Evolutionary conservation across 768 basidiomycete genomes (phyloP), one percentile per base, ranked within the genome.

Genomic region (Rhizopogon sp.): DNA sequence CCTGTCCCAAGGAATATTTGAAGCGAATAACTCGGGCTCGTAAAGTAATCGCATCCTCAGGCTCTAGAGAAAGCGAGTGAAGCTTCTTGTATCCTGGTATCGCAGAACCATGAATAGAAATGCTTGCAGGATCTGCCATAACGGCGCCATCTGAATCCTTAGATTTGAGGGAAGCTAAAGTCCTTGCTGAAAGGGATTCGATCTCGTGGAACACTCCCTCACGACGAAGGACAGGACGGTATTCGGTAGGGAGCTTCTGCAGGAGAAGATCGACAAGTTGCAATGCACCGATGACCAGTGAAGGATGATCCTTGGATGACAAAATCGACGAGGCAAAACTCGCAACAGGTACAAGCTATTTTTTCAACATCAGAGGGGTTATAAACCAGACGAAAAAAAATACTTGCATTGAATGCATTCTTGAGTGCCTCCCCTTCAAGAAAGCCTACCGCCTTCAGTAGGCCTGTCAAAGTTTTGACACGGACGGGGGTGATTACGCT

Each of bases 171-270:
- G 83, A 76, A 5, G 79, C 74, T 37, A 96, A 74, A 7, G 79
- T 65, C 49, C 87, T 81, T 11, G 78, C 78, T 6, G 93, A 87
- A 29, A 95, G 73, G 8, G 74, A 68, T 60, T 94, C 93, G 39
- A 99, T 85, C 68, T 98, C 97, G 70, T 98, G 90, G 69, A 97
- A 86, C 29, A 98, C 97, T 8, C 97, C 97, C 72, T 99, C 96
- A 29, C 95, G 80, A 20, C 91, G 84, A 79, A 98, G 93, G 0
- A 88, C 85, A 16, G 92, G 88, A 64, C 84, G 85, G 71, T 97
- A 98, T 50, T 92, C 79, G 11, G 83, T 74, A 8, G 92, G 87
- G 43, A 93, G 78, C 70, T 97, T 98, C 64, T 74, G 77, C 50
- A 98, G 74, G 7, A 98, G 82, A 25, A 98, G 74, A 63, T 98